Evolutionary conservation across 768 basidiomycete species (phyloP).

Genomic region (Mrakia gelida): DNA sequence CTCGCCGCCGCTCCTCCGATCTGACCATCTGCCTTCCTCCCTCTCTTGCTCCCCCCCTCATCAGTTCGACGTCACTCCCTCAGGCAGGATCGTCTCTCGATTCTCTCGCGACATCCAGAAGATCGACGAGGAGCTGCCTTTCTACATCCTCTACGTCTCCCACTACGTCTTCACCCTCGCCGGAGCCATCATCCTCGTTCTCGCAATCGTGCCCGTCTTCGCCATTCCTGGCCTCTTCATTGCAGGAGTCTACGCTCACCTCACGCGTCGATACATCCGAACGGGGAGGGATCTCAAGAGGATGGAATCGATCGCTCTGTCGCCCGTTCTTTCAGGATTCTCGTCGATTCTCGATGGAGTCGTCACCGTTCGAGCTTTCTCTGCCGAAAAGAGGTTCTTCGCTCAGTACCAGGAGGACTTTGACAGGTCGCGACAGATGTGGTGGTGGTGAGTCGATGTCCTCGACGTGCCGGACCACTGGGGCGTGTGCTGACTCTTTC

Average conservation of each 20-base stretch:
- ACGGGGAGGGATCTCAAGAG: constrained; percentile 75
- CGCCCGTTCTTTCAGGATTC: constrained; percentile 71
- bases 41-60: no score
- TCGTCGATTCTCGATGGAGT: constrained; percentile 22
- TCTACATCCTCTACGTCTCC: background rate
- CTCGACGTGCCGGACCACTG: no score
- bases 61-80: constrained; percentile 64
- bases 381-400: constrained; percentile 72
- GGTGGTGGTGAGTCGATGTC: background rate
- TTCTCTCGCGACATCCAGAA: constrained; percentile 50
- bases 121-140: background rate
- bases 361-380: constrained; percentile 54
- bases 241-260: constrained; percentile 64
- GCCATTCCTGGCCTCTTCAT: constrained; percentile 69
- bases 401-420: constrained; percentile 63
- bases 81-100: constrained; percentile 50
- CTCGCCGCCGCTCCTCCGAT: no score
- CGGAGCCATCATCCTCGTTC: constrained; percentile 55
- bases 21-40: no score
- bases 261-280: constrained; percentile 53
- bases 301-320: constrained; percentile 84
- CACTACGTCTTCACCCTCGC: background rate
- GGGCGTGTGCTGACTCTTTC: background rate
- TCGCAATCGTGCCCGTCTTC: constrained; percentile 73
- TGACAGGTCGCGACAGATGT: constrained; percentile 36